Evolutionary conservation across 805 yeast species (phyloP).

Genomic region (Pichia insulana): DNA sequence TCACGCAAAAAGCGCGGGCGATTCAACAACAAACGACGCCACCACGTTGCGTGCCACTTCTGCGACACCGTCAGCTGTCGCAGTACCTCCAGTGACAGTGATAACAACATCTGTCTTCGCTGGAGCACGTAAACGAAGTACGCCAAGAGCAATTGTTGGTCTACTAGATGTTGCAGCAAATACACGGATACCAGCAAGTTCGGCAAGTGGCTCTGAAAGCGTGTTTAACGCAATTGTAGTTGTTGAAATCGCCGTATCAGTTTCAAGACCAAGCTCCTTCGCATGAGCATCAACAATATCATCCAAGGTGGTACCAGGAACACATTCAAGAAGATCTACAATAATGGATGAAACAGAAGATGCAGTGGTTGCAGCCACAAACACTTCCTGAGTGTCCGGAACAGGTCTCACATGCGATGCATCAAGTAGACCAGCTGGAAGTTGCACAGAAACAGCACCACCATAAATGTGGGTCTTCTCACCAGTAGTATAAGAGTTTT

Average conservation of each 20-base stretch:
- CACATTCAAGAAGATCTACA: constrained; percentile 54
- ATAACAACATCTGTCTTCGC: constrained; percentile 4
- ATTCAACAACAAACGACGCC: neutral
- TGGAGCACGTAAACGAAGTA: constrained; percentile 1
- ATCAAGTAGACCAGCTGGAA: constrained; percentile 62
- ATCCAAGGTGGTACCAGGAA: constrained; percentile 25
- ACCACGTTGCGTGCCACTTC: neutral
- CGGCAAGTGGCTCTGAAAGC: no score
- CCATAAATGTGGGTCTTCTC: constrained; percentile 51
- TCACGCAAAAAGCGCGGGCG: neutral
- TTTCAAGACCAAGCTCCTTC: constrained; percentile 41
- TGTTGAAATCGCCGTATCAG: constrained; percentile 43
- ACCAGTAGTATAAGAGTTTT: neutral
- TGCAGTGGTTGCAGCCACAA: constrained; percentile 32
- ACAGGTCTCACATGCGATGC: constrained; percentile 73
- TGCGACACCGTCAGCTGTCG: neutral
- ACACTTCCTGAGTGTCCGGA: constrained; percentile 94
- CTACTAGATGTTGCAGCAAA: no score
- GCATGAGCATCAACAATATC: constrained; percentile 44
- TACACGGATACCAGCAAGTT: no score
- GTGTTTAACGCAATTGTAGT: neutral
- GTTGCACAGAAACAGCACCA: constrained; percentile 57
- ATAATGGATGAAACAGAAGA: constrained; percentile 47
- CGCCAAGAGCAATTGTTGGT: neutral
- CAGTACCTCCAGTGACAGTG: neutral